Conservation (phyloP, 495 filamentous ascomycete genomes). For the Penicillium robsamsonii region DNA sequence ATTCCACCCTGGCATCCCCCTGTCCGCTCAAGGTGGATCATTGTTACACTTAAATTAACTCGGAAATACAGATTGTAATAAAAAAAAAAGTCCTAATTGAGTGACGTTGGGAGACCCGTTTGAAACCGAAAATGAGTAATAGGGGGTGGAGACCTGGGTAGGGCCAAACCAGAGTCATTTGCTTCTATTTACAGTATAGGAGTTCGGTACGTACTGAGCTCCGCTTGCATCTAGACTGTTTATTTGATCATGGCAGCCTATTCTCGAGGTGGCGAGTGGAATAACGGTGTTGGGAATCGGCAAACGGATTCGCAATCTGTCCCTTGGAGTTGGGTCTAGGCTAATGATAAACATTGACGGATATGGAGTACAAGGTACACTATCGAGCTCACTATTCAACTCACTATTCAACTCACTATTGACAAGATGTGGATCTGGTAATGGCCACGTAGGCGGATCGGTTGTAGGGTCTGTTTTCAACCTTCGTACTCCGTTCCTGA, state of each 20-base stretch:
- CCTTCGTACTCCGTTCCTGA: not conserved
- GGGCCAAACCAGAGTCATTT: not conserved
- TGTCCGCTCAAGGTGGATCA: conserved; percentile 1
- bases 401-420: too few species aligned
- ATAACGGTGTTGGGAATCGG: conserved; percentile 12
- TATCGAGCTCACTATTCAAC: not conserved
- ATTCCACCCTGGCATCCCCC: conserved; percentile 2
- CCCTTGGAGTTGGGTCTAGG: conserved; percentile 3
- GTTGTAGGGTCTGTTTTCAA: not conserved
- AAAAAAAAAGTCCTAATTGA: not conserved
- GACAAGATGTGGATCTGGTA: not conserved
- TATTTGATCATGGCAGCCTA: not conserved
- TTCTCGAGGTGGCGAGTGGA: not conserved
- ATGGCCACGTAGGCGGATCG: not conserved
- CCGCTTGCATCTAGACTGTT: conserved; percentile 10
- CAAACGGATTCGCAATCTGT: conserved; percentile 12
- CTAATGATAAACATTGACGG: not conserved
- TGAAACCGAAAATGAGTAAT: conserved; percentile 12
- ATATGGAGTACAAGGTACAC: not conserved
- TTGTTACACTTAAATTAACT: conserved; percentile 1
- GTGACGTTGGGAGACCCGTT: conserved; percentile 9
- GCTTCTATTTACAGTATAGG: conserved; percentile 10
- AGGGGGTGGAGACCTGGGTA: conserved; percentile 1
- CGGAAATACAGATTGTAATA: not conserved
- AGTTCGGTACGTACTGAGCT: not conserved